These are phyloP conservation scores for Xylaria sp. DNA, from an alignment of 2,329 filamentous ascomycete genomes.

Conservation along the genomic window DNA sequence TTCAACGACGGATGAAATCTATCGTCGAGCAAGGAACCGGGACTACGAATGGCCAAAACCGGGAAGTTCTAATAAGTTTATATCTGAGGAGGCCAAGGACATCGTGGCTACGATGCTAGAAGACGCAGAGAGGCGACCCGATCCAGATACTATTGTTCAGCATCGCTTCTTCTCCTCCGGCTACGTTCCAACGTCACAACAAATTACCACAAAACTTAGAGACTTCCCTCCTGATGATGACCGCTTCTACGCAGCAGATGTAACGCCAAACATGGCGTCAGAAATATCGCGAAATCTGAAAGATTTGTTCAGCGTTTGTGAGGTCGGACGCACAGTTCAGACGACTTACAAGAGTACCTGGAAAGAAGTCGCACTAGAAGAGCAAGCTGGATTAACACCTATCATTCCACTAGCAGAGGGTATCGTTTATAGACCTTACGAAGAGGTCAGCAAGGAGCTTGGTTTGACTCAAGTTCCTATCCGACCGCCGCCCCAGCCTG, in stretches of 20 bases:
- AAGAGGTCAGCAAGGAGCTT: conserved; percentile 69
- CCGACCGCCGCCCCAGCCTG: conserved; percentile 50
- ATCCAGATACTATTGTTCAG: conserved; percentile 80
- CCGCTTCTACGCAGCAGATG: conserved; percentile 66
- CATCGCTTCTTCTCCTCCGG: conserved; percentile 83
- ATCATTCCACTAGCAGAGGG: conserved; percentile 70
- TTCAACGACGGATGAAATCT: conserved; percentile 86
- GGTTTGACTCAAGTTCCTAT: conserved; percentile 51
- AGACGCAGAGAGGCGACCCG: conserved; percentile 78
- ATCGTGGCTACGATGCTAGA: conserved; percentile 81
- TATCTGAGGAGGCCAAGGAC: conserved; percentile 80
- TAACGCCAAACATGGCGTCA: conserved; percentile 58
- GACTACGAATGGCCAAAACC: conserved; percentile 84
- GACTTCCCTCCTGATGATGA: conserved; percentile 67
- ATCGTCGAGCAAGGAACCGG: conserved; percentile 74
- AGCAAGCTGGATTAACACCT: conserved; percentile 72
- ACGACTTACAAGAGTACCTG: conserved; percentile 67
- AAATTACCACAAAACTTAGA: conserved; percentile 69
- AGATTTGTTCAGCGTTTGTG: conserved; percentile 68
- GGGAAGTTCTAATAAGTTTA: conserved; percentile 73
- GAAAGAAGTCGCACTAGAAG: conserved; percentile 75
- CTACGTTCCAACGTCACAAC: conserved; percentile 72
- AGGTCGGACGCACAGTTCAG: conserved; percentile 64
- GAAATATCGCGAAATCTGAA: conserved; percentile 64
- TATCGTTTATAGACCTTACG: conserved; percentile 73